Evolutionary conservation across 1,284 basidiomycete genomes (phyloP), one percentile per base, ranked within the genome.

Genomic region (Cryptococcus amylolentus): DNA sequence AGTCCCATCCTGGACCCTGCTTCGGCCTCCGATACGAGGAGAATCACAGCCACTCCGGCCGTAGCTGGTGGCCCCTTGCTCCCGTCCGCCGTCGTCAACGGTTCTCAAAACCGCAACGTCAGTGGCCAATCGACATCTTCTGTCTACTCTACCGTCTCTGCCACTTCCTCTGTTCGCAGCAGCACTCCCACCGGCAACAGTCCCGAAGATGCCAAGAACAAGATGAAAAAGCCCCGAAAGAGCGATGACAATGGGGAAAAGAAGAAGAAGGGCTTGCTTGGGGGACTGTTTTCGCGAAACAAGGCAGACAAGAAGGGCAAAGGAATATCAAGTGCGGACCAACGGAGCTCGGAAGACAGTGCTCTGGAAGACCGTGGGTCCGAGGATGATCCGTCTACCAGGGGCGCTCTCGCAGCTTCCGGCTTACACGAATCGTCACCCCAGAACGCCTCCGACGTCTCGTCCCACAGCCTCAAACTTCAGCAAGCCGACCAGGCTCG

Each of bases 401-500:
- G 26, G 10, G 13, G 12, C 6, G 20, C 16, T 9, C 18, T 20
- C 8, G 8, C 20, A 5, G 5, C 14, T 10, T n/a, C n/a, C 39
- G 16, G 10, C 18, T 16, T 38, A 13, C 44, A 51, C 16, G 72
- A 73, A 16, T 75, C 78, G 53, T 73, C 79, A 2, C 81, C 43
- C 10, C 45, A 46, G 26, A 16, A 23, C 2, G 1, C 41, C 7
- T 26, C 45, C 18, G 45, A 45, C 58, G 41, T 70, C 54, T 59
- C 72, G 27, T 70, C 76, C 38, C 84, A 85, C 49, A 80, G 83
- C 0, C 82, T 86, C 9, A 84, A 86, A 50, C 81, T 94, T 52
- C 88, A 90, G 60, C 88, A 93, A 75, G 84, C 85, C 56, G 92
- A 95, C 66, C 86, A 89, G 70, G 87, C 91, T 62, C 88, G 92